Conservation (phyloP, 2,329 filamentous ascomycete genomes). For the Chaetomiaceae sp. region DNA sequence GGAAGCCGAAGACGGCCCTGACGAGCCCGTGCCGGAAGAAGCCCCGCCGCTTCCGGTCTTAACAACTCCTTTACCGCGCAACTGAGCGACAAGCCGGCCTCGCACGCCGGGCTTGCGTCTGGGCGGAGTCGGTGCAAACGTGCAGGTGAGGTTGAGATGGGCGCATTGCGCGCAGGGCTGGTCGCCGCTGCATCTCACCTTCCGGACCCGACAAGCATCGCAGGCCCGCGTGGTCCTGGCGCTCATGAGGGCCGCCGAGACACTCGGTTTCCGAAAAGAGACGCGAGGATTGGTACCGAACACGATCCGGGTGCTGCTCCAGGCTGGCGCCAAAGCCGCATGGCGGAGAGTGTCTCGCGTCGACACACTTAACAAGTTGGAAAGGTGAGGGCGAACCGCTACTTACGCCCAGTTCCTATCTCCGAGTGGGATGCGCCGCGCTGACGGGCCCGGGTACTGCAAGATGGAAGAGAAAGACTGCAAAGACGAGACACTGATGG, state of each 20-base stretch:
- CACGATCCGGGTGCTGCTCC: background rate
- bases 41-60: no score
- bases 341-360: no score
- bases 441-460: no score
- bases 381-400: no score
- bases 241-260: background rate
- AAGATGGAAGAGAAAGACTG: no score
- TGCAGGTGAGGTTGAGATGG: conserved; percentile 8
- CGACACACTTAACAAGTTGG: no score
- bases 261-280: background rate
- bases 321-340: background rate
- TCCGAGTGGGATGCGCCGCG: no score
- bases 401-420: no score
- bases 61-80: background rate
- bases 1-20: background rate
- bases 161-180: conserved; percentile 7
- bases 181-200: conserved; percentile 4
- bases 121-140: conserved; percentile 2
- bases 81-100: conserved; percentile 5
- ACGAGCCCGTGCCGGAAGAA: no score
- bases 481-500: no score
- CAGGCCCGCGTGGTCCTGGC: conserved; percentile 1
- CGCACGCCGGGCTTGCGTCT: conserved; percentile 5
- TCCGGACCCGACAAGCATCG: conserved; percentile 7
- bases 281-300: no score